A percentile compares a stretch with the other conserved stretches of the same genome.
These are phyloP conservation scores for Claviceps digitariae DNA, from an alignment of 2,329 filamentous ascomycete species.

Conservation along the genomic window DNA sequence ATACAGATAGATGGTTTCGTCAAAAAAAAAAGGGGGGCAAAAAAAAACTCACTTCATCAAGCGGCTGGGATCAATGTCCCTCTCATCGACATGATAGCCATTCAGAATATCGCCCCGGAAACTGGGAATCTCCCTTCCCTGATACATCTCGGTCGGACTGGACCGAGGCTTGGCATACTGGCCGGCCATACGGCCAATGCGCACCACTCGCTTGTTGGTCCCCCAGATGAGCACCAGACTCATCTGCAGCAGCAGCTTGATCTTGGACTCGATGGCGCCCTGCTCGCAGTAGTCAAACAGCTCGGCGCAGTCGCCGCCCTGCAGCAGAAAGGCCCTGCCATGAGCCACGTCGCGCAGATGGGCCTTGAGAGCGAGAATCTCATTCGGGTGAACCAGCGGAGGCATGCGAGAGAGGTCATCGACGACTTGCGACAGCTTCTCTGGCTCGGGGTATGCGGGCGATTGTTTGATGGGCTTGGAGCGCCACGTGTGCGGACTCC, in stretches of 20 bases:
- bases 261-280: conserved; percentile 82
- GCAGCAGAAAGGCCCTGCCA: conserved; percentile 84
- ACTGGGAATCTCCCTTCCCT: conserved; percentile 70
- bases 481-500: conserved; percentile 58
- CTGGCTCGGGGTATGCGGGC: conserved; percentile 52
- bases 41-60: conserved; percentile 50
- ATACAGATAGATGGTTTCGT: too few species aligned
- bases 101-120: conserved; percentile 96
- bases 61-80: conserved; percentile 68
- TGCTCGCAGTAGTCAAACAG: conserved; percentile 93
- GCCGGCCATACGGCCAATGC: conserved; percentile 90
- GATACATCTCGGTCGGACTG: conserved; percentile 68
- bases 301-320: conserved; percentile 95
- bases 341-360: conserved; percentile 74
- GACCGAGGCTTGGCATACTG: conserved; percentile 96
- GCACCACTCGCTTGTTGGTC: conserved; percentile 65
- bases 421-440: conserved; percentile 44
- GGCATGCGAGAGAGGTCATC: conserved; percentile 55
- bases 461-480: conserved; percentile 67
- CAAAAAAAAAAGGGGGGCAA: neutral
- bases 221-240: conserved; percentile 91
- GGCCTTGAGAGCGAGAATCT: conserved; percentile 68
- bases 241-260: conserved; percentile 95
- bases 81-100: conserved; percentile 62
- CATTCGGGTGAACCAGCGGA: conserved; percentile 64